A percentile compares a stretch with the other conserved stretches of the same genome.
These are phyloP conservation scores for Trichosporon sp. DNA, from an alignment of 1,284 basidiomycete genomes.

Conservation along the genomic window DNA sequence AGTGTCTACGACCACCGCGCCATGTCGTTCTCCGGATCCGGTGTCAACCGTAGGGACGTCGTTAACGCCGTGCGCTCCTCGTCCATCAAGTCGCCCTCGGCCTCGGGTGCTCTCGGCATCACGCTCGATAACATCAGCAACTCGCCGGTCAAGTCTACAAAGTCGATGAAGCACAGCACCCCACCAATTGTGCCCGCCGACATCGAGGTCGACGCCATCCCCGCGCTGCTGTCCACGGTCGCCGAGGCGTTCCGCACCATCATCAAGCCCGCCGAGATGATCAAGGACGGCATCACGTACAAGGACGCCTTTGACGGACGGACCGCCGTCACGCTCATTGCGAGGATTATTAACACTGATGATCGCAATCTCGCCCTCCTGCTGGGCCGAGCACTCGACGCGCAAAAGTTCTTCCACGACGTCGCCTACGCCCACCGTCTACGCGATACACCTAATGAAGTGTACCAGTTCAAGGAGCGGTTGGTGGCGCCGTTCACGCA, in stretches of 20 bases:
- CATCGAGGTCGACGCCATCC: conserved; percentile 67
- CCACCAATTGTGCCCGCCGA: background rate
- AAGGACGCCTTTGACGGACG: conserved; percentile 94
- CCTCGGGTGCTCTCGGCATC: conserved; percentile 4
- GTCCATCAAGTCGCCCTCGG: conserved; percentile 22
- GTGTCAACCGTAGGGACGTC: conserved; percentile 32
- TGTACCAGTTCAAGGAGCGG: conserved; percentile 77
- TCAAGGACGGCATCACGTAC: conserved; percentile 94
- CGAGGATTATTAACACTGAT: conserved; percentile 96
- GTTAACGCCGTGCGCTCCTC: conserved; percentile 35
- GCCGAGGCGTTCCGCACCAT: conserved; percentile 87
- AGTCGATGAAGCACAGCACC: conserved; percentile 2
- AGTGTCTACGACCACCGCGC: conserved; percentile 37
- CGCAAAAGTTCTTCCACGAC: conserved; percentile 99
- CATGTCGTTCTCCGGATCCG: conserved; percentile 46
- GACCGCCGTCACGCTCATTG: conserved; percentile 92
- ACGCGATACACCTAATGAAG: conserved; percentile 78
- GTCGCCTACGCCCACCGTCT: conserved; percentile 97
- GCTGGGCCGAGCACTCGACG: conserved; percentile 88
- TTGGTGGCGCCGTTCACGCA: conserved; percentile 43
- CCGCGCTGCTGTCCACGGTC: conserved; percentile 88
- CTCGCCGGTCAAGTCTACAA: conserved; percentile 35
- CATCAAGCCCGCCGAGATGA: conserved; percentile 68
- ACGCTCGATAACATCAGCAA: conserved; percentile 12
- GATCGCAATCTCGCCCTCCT: conserved; percentile 93